phyloP scores from a whole-genome alignment of 108 stramenopile genomes.

The Tribonema minus region DNA sequence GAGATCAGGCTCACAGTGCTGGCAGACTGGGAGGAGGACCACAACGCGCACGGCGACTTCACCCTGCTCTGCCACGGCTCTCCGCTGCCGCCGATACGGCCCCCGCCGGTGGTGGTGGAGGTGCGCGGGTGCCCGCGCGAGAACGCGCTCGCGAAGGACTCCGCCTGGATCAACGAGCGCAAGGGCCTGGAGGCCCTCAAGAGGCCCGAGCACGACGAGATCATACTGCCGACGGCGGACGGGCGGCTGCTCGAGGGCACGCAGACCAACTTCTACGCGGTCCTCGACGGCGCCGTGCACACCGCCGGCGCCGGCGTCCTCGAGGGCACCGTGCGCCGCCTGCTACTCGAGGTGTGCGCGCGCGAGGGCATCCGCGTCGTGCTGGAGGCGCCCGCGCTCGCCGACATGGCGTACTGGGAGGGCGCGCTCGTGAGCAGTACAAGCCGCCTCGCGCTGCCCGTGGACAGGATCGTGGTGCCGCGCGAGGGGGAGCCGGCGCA shows the following conservation, averaged over 20 bases:
- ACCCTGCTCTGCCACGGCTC: neutral
- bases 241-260: neutral
- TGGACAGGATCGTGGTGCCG: no score
- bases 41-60: no score
- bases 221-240: neutral
- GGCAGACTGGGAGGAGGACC: no score
- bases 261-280: constrained; percentile 3
- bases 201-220: no score
- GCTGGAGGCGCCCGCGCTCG: neutral
- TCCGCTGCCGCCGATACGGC: neutral
- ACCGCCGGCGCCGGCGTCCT: neutral
- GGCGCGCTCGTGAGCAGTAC: neutral
- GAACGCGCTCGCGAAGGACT: neutral
- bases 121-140: neutral
- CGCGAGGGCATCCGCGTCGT: neutral
- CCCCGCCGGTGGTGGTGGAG: neutral
- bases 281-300: neutral
- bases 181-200: neutral
- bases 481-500: neutral
- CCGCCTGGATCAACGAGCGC: neutral
- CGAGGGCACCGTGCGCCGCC: neutral
- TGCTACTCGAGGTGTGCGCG: neutral
- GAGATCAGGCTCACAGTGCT: no score
- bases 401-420: neutral
- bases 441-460: neutral